Percentiles rank a stretch among this genome's conserved stretches.
Conservation (phyloP, 805 yeast species). For the Saturnispora serradocipensis region DNA sequence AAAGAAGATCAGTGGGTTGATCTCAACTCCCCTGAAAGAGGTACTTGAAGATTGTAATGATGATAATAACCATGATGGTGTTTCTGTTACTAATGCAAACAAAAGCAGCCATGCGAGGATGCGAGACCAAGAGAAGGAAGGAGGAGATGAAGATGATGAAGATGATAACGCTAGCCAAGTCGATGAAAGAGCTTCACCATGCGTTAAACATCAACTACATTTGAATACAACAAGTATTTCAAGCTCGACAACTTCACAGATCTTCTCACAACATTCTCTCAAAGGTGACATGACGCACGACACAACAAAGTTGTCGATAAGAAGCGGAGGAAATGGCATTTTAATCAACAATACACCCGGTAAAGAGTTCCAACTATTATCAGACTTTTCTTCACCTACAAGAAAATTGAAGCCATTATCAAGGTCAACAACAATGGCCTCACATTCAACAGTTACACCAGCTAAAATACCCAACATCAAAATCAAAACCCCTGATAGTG, state of each 20-base stretch:
- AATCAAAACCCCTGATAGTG: constrained; percentile 5
- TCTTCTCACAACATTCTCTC: constrained; percentile 2
- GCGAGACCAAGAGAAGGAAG: no score
- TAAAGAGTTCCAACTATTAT: neutral
- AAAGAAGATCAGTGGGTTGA: constrained; percentile 4
- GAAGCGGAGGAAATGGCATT: neutral
- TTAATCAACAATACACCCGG: neutral
- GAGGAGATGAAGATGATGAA: neutral
- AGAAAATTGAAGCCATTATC: neutral
- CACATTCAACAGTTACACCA: neutral
- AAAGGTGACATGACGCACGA: constrained; percentile 2
- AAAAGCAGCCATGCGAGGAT: neutral
- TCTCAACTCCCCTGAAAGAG: constrained; percentile 1
- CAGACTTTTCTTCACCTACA: constrained; percentile 2
- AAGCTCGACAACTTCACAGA: constrained; percentile 1
- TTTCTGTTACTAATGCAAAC: neutral
- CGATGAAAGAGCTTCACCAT: constrained; percentile 1
- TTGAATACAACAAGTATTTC: constrained; percentile 1
- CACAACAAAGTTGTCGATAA: neutral
- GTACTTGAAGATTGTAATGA: constrained; percentile 1
- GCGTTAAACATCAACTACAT: constrained; percentile 5
- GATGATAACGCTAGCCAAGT: neutral
- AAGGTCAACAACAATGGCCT: constrained; percentile 2
- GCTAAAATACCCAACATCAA: neutral
- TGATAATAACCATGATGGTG: neutral